Percentiles rank a stretch among this genome's conserved stretches.
Conservation (phyloP, 2,329 filamentous ascomycete species). For the Neonectria faginata region DNA sequence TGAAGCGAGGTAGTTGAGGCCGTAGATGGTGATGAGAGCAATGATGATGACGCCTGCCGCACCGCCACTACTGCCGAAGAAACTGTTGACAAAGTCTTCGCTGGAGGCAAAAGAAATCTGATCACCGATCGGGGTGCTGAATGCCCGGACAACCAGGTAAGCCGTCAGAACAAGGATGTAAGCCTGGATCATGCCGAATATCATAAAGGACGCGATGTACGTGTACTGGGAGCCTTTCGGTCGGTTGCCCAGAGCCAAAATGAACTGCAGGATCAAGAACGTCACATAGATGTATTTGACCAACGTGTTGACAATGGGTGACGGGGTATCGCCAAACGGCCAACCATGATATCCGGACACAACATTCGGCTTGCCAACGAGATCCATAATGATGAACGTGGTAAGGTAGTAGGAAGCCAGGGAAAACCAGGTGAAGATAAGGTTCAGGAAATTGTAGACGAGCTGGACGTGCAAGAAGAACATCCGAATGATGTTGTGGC, state of each 20-base stretch:
- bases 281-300: conserved; percentile 11
- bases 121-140: neutral
- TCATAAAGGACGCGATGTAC: conserved; percentile 7
- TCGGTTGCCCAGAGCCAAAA: conserved; percentile 17
- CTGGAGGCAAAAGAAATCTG: conserved; percentile 17
- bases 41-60: conserved; percentile 12
- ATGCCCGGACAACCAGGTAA: conserved; percentile 10
- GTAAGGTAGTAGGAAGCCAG: conserved; percentile 15
- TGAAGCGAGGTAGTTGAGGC: conserved; percentile 15
- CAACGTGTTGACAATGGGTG: conserved; percentile 17
- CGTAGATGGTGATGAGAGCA: conserved; percentile 19
- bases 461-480: conserved; percentile 15
- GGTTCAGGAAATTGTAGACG: conserved; percentile 7
- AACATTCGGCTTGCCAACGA: conserved; percentile 13
- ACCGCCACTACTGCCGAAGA: conserved; percentile 8
- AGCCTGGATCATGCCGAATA: conserved; percentile 13
- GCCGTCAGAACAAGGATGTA: conserved; percentile 8
- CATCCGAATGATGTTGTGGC: neutral
- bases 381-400: conserved; percentile 25
- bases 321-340: conserved; percentile 26
- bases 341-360: neutral
- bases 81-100: conserved; percentile 3
- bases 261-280: conserved; percentile 12
- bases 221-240: conserved; percentile 19
- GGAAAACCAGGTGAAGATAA: conserved; percentile 30